Evolutionary conservation across 1,139 yeast species (phyloP).

Genomic region (Insectozyma bohioensis): DNA sequence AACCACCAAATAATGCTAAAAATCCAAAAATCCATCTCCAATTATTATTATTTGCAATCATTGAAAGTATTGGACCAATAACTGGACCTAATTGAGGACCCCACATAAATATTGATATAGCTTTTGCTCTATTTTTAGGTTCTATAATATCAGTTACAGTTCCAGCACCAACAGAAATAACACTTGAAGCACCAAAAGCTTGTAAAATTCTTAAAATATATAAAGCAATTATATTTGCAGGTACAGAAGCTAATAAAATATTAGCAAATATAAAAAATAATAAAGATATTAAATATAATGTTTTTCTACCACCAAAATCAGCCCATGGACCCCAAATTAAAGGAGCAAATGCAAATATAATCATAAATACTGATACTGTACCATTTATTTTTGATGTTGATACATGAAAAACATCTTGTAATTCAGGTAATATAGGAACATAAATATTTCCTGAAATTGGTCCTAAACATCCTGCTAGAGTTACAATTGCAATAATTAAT

Average conservation of each 20-base stretch:
- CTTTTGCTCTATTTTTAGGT: constrained; percentile 49
- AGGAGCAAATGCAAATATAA: constrained; percentile 53
- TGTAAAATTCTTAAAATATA: constrained; percentile 47
- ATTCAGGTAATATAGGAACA: constrained; percentile 53
- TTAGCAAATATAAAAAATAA: constrained; percentile 46
- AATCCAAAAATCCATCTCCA: constrained; percentile 65
- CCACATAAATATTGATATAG: constrained; percentile 54
- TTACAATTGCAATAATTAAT: constrained; percentile 26
- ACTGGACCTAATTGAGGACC: constrained; percentile 64
- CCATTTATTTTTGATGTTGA: constrained; percentile 52
- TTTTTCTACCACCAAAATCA: constrained; percentile 58
- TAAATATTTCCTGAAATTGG: constrained; percentile 62
- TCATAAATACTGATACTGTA: constrained; percentile 62
- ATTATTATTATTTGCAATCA: constrained; percentile 30
- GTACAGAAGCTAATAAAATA: constrained; percentile 47
- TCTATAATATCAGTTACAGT: constrained; percentile 52
- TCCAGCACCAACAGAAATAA: constrained; percentile 57
- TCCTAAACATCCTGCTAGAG: constrained; percentile 55
- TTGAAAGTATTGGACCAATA: constrained; percentile 52
- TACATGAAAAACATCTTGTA: constrained; percentile 41
- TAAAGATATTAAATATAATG: constrained; percentile 47
- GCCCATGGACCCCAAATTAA: constrained; percentile 57
- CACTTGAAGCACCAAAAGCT: constrained; percentile 57
- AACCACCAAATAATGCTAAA: constrained; percentile 43
- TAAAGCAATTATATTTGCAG: constrained; percentile 45